Conservation (phyloP, 1,139 yeast species). For the Kluyveromyces sp. region DNA sequence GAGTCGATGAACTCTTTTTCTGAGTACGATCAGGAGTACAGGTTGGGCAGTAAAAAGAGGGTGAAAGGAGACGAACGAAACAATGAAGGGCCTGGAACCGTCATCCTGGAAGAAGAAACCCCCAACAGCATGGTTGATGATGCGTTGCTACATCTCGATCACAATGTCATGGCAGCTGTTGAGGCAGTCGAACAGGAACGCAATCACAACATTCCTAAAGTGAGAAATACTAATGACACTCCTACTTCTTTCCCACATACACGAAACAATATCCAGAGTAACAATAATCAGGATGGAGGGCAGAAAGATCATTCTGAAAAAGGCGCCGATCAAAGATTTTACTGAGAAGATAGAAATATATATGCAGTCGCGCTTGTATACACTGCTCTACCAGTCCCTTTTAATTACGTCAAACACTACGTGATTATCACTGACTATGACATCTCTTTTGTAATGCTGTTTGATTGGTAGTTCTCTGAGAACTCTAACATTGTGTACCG, state of each 20-base stretch:
- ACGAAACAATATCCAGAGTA: too few species aligned
- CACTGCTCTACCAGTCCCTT: background rate
- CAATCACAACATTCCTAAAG: background rate
- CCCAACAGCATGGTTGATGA: constrained; percentile 27
- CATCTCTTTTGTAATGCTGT: constrained; percentile 12
- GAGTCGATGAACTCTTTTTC: constrained; percentile 25
- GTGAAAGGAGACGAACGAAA: constrained; percentile 10
- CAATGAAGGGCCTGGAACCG: constrained; percentile 21
- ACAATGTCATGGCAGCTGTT: constrained; percentile 59
- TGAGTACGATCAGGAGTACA: constrained; percentile 22
- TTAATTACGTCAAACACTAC: constrained; percentile 10
- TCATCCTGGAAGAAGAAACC: constrained; percentile 34
- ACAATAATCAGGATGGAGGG: too few species aligned
- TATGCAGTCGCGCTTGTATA: background rate
- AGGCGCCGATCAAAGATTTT: background rate
- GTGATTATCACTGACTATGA: constrained; percentile 12
- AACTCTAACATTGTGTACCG: constrained; percentile 35
- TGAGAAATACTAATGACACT: background rate
- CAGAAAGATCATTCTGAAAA: background rate
- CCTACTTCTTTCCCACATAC: background rate
- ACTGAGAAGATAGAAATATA: background rate
- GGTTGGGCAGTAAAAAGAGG: constrained; percentile 14
- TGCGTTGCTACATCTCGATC: constrained; percentile 34
- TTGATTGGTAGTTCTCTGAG: constrained; percentile 14
- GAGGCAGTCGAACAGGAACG: constrained; percentile 47